Evolutionary conservation across 129 eudicot genomes (phyloP).

Genomic region (sunflower (Helianthus annuus)): HanXRQr2.0-SUNRISE NC_035436.2:207338763-207339262

Average conservation of each 20-base stretch:
- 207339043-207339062: no score
- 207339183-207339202: constrained; percentile 74
- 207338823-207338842: constrained; percentile 96
- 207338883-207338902: no score
- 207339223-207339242: constrained; percentile 78
- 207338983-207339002: no score
- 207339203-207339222: constrained; percentile 78
- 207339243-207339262: background rate
- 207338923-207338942: no score
- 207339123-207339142: constrained; percentile 93
- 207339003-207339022: no score
- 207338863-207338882: no score
- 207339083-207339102: no score
- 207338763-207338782: constrained; percentile 98
- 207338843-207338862: constrained; percentile 54
- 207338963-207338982: no score
- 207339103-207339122: background rate
- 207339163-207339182: constrained; percentile 80
- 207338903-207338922: no score
- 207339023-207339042: no score
- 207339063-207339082: no score
- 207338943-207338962: no score
- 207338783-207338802: constrained; percentile 99
- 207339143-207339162: constrained; percentile 97
- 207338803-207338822: constrained; percentile 98